These are phyloP conservation scores for Brassica juncea DNA, from an alignment of 345 rosid species.

Conservation along the genomic window DNA sequence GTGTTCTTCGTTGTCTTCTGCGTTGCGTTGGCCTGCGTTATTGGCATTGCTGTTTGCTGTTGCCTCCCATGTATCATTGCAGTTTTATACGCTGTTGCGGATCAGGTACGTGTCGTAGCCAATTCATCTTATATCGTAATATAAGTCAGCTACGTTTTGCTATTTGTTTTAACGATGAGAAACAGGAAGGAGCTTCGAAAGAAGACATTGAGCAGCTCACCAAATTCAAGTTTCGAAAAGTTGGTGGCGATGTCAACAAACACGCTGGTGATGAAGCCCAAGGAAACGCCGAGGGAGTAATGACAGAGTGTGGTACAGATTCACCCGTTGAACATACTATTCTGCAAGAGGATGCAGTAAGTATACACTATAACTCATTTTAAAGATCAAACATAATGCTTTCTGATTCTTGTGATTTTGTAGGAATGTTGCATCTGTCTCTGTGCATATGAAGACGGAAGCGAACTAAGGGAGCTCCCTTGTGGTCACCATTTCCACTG, in stretches of 20 bases:
- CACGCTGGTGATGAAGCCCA: slow-evolving; percentile 46
- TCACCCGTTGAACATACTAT: slow-evolving; percentile 64
- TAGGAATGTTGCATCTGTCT: slow-evolving; percentile 99
- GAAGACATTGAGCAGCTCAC: slow-evolving; percentile 88
- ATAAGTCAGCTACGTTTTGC: not conserved
- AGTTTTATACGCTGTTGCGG: slow-evolving; percentile 88
- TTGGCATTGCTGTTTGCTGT: slow-evolving; percentile 98
- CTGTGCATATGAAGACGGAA: slow-evolving; percentile 85
- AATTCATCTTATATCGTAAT: not conserved
- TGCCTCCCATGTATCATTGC: slow-evolving; percentile 98
- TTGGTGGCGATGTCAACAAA: slow-evolving; percentile 50
- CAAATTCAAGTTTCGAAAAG: slow-evolving; percentile 69
- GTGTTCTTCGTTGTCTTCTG: slow-evolving; percentile 97
- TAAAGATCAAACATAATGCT: not conserved
- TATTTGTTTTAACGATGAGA: not conserved
- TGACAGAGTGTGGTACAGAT: slow-evolving; percentile 84
- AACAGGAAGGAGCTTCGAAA: slow-evolving; percentile 91
- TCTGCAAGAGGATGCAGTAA: slow-evolving; percentile 80
- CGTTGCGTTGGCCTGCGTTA: slow-evolving; percentile 91
- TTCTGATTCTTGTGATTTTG: slow-evolving; percentile 7
- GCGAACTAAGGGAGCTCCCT: slow-evolving; percentile 88
- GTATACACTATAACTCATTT: slow-evolving; percentile 11
- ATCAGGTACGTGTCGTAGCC: slow-evolving; percentile 63
- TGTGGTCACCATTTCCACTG: slow-evolving; percentile 97
- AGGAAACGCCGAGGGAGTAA: slow-evolving; percentile 63